phyloP scores from a whole-genome alignment of 2,329 filamentous ascomycete genomes.

The Acarospora socialis region DNA sequence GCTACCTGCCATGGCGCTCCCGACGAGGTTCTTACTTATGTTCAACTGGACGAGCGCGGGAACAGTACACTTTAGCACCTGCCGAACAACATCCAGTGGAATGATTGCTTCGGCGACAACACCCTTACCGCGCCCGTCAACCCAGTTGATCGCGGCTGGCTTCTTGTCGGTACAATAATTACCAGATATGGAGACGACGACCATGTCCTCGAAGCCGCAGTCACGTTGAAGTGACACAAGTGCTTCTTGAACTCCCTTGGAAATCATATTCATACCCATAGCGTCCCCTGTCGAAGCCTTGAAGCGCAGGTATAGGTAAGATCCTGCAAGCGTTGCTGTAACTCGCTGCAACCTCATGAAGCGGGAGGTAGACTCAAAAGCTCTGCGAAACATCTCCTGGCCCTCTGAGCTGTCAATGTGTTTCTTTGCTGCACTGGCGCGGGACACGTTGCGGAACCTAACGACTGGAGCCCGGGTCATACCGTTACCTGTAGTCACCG shows the following conservation, averaged over 20 bases:
- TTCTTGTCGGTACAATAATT: slow-evolving; percentile 99
- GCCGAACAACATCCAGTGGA: slow-evolving; percentile 70
- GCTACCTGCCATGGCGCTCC: slow-evolving; percentile 90
- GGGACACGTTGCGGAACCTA: slow-evolving; percentile 73
- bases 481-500: slow-evolving; percentile 84
- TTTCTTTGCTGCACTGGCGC: slow-evolving; percentile 83
- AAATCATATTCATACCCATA: slow-evolving; percentile 99
- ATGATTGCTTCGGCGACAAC: slow-evolving; percentile 96
- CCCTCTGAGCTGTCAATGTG: slow-evolving; percentile 92
- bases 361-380: slow-evolving; percentile 92
- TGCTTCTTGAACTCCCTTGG: slow-evolving; percentile 93
- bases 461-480: slow-evolving; percentile 97
- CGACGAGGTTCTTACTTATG: slow-evolving; percentile 87
- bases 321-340: slow-evolving; percentile 88
- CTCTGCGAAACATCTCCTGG: slow-evolving; percentile 67
- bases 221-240: slow-evolving; percentile 77
- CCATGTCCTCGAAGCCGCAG: slow-evolving; percentile 88
- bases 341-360: slow-evolving; percentile 81
- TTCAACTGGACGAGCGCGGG: slow-evolving; percentile 88
- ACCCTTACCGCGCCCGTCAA: slow-evolving; percentile 92
- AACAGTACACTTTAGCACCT: slow-evolving; percentile 84
- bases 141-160: slow-evolving; percentile 94
- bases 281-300: slow-evolving; percentile 97
- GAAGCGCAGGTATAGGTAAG: slow-evolving; percentile 92
- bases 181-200: slow-evolving; percentile 82